Conservation (phyloP, 352 stramenopile genomes). For the Thraustochytrium sp. region DNA sequence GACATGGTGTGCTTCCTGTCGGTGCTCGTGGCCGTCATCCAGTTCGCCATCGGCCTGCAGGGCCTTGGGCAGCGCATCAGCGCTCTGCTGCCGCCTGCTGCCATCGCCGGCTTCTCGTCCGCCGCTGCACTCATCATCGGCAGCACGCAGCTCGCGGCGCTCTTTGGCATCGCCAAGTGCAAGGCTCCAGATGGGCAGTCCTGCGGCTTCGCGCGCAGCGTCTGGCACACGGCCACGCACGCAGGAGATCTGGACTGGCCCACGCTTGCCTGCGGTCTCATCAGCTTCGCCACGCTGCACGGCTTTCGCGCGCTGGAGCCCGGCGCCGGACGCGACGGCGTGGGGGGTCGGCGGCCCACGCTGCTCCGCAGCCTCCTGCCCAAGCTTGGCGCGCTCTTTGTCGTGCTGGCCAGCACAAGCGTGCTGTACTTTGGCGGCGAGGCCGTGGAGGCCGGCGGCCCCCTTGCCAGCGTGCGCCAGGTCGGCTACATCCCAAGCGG, state of each 20-base stretch:
- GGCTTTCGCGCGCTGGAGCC: background rate
- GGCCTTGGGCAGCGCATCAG: background rate
- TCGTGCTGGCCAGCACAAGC: background rate
- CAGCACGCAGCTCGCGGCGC: constrained; percentile 27
- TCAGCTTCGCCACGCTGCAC: background rate
- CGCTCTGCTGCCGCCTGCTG: background rate
- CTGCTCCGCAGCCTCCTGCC: background rate
- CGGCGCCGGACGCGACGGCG: too few relatives aligned
- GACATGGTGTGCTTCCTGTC: constrained; percentile 37
- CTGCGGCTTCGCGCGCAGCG: background rate
- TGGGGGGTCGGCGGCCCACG: background rate
- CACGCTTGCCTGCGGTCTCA: background rate
- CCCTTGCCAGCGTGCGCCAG: background rate
- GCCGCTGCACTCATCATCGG: constrained; percentile 43
- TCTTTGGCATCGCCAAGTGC: constrained; percentile 45
- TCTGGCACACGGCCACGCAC: background rate
- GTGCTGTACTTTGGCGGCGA: background rate
- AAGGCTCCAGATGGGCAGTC: constrained; percentile 1
- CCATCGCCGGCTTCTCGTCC: constrained; percentile 42
- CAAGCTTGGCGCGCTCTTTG: constrained; percentile 30
- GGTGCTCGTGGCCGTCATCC: constrained; percentile 27
- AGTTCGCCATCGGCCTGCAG: background rate
- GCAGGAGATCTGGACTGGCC: background rate
- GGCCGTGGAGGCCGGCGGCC: background rate
- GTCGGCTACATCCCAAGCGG: constrained; percentile 39